phyloP scores from a whole-genome alignment of 805 yeast species.

The Yarrowia alimentaria region DNA sequence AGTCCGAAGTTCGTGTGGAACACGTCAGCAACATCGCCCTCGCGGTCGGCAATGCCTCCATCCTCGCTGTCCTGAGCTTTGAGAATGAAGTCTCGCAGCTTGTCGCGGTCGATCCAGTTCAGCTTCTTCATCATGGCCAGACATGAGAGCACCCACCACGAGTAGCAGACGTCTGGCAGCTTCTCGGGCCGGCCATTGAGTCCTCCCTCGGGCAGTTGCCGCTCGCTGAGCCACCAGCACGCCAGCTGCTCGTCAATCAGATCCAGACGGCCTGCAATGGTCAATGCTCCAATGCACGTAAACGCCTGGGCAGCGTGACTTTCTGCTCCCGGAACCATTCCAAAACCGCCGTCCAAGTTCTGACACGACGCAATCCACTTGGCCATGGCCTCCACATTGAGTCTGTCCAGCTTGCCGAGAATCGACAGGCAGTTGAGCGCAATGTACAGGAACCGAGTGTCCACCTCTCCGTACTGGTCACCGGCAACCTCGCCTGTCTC shows the following conservation, averaged over 20 bases:
- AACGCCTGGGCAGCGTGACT: constrained; percentile 89
- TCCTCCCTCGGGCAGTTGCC: constrained; percentile 88
- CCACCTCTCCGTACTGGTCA: constrained; percentile 88
- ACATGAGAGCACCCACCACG: constrained; percentile 94
- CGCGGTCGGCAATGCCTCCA: constrained; percentile 93
- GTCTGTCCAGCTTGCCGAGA: constrained; percentile 55
- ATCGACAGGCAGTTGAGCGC: constrained; percentile 73
- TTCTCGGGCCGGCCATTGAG: constrained; percentile 95
- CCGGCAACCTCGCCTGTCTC: constrained; percentile 80
- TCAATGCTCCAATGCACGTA: constrained; percentile 78
- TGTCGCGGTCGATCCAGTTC: constrained; percentile 73
- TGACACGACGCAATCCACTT: constrained; percentile 65
- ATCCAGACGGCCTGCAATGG: constrained; percentile 62
- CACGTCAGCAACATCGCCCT: constrained; percentile 87
- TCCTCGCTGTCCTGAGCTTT: constrained; percentile 68
- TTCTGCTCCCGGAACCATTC: constrained; percentile 91
- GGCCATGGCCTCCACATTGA: constrained; percentile 53
- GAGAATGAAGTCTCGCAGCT: constrained; percentile 65
- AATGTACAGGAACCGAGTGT: constrained; percentile 84
- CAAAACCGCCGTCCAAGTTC: constrained; percentile 96
- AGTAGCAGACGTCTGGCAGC: constrained; percentile 94
- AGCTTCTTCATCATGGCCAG: constrained; percentile 62
- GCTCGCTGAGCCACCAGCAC: constrained; percentile 85
- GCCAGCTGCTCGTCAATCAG: constrained; percentile 46
- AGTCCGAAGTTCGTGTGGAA: constrained; percentile 90